These are phyloP conservation scores for Stemphylium lycopersici DNA, from an alignment of 2,329 filamentous ascomycete species.

Conservation along the genomic window DNA sequence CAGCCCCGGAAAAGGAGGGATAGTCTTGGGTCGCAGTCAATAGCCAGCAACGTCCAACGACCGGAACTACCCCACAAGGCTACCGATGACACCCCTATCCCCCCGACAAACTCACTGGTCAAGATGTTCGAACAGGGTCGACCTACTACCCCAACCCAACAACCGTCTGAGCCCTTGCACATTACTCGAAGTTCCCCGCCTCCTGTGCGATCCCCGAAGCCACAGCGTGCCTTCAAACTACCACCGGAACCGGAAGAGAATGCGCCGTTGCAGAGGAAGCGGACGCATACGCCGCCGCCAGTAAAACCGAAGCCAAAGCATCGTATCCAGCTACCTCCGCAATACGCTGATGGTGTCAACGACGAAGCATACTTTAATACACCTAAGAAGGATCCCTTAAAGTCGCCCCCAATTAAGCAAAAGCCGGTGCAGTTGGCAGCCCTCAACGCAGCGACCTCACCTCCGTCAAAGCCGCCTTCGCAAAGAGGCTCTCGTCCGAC, in stretches of 20 bases:
- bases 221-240: constrained; percentile 40
- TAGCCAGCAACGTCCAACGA: constrained; percentile 12
- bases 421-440: constrained; percentile 33
- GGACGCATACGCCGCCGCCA: constrained; percentile 33
- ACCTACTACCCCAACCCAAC: constrained; percentile 25
- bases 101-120: constrained; percentile 69
- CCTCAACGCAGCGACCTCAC: constrained; percentile 23
- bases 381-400: constrained; percentile 30
- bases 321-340: constrained; percentile 20
- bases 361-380: constrained; percentile 24
- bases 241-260: constrained; percentile 36
- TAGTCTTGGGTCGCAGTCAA: constrained; percentile 24
- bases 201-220: constrained; percentile 52
- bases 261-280: constrained; percentile 22
- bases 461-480: constrained; percentile 27
- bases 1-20: constrained; percentile 22
- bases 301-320: constrained; percentile 43
- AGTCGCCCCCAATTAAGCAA: constrained; percentile 32
- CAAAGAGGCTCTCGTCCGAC: constrained; percentile 25
- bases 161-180: constrained; percentile 21
- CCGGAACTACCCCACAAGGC: constrained; percentile 31
- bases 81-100: constrained; percentile 64
- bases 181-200: constrained; percentile 35
- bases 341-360: constrained; percentile 21
- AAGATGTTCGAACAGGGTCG: constrained; percentile 69